Base-by-base conservation (phyloP, 352 stramenopile species). In the Phytophthora europaea region DNA sequence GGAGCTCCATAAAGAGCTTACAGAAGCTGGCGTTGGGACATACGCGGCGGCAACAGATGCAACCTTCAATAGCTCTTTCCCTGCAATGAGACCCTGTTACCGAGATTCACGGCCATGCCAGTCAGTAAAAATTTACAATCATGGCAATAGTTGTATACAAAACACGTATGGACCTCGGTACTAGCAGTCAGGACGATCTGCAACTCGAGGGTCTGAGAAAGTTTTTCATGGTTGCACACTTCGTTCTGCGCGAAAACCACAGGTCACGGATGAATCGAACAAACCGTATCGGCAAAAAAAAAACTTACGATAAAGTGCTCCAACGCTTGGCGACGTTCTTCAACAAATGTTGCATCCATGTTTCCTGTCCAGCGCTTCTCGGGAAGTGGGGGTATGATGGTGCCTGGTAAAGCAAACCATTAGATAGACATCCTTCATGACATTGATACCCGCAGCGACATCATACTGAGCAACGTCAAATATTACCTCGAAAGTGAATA, bases 291-390 rank as follows among this genome's bases (percentile, higher is more conserved):
- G 8, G 45, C 9, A 66, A 64, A 2, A 33, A 7, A 45, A 34
- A 65, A 47, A 71, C 68, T 38, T 78, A 97, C 89, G 64, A 97
- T 94, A 57, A 96, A 97, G 62, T 96, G 87, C 51, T 97, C 90
- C 12, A 97, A 75, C 0, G 88, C 90, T 80, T 96, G 89, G 18
- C 89, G 87, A 47, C 92, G 83, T 66, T 96, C 90, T 82, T 97
- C 89, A 31, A 98, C 88, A 71, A 98, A 98, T 4, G 88, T 95
- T 15, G 88, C 88, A 65, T 96, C 89, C 88, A 97, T 93, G 65
- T 96, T 97, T 26, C 91, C 91, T 33, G 88, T 93, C 89, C 89
- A 96, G 55, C 89, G 82, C 59, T 97, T 98, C 51, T 95, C 89
- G 13, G 92, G 92, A 3, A 98, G 81, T 16, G 91, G 92, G 6